Evolutionary conservation across 1,139 yeast species (phyloP), one percentile per base, ranked within the genome.

Genomic region (Zygosaccharomyces pseudobailii): DNA sequence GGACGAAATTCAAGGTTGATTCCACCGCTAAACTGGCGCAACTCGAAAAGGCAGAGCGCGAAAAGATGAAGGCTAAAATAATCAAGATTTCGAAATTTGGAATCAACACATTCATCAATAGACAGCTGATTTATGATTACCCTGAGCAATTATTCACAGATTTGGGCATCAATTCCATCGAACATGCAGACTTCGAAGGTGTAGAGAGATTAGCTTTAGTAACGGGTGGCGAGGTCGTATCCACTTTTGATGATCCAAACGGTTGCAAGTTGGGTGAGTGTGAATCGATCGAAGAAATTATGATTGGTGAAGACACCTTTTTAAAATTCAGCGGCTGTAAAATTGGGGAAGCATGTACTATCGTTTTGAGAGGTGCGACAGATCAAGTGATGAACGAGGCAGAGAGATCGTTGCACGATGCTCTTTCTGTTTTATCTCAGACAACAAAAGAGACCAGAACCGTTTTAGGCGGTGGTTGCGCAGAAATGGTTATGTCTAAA

Each of bases 171-270:
- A 90, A 88, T 70, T 83, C 97, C 30, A 88, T 92, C 55, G 98
- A 92, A 71, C 98, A 94, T 65, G 98, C 98, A 20, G 99, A 94
- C 69, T 94, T 94, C 60, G 98, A 88, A 64, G 99, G 98, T 60
- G 89, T 92, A 50, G 98, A 92, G 73, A 83, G 98, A 66, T 78
- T 92, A 58, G 96, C 98, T 4, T 75, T 92, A 42, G 98, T 90
- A 23, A 90, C 97, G 5, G 98, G 98, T 43, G 98, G 96, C 61
- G 98, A 92, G 72, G 97, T 94, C 48, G 96, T 85, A 3, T 90
- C 97, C 9, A 92, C 98, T 1, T 94, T 92, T 68, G 98, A 94
- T 65, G 78, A 83, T 56, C 96, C 98, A 22, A 95, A 86, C 46
- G 76, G 78, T 47, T 95, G 87, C 49, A 84, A 80, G 65, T 73